Evolutionary conservation across 352 stramenopile genomes (phyloP).

Genomic region (Salisapilia sapeloensis): DNA sequence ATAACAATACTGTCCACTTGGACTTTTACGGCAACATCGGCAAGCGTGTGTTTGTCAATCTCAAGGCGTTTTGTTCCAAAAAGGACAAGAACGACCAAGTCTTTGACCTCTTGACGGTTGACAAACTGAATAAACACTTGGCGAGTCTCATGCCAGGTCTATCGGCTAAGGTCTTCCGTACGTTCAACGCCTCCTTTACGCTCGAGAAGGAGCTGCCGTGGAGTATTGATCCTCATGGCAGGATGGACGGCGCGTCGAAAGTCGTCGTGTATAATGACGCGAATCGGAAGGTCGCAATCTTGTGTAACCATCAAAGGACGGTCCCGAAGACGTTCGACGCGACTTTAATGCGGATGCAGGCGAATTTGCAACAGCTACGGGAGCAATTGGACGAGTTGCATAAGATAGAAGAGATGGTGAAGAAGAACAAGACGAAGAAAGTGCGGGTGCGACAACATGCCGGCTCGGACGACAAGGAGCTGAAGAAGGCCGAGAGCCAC

Average conservation of each 20-base stretch:
- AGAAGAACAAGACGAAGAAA: slow-evolving; percentile 75
- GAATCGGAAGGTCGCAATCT: slow-evolving; percentile 99
- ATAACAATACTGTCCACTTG: slow-evolving; percentile 98
- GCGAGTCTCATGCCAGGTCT: slow-evolving; percentile 97
- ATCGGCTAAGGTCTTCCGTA: slow-evolving; percentile 99
- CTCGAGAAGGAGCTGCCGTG: slow-evolving; percentile 93
- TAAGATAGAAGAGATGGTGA: slow-evolving; percentile 76
- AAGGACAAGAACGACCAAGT: slow-evolving; percentile 95
- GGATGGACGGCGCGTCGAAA: slow-evolving; percentile 73
- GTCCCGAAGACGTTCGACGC: slow-evolving; percentile 95
- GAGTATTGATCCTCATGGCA: slow-evolving; percentile 30
- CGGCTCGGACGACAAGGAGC: slow-evolving; percentile 68
- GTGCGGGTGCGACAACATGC: slow-evolving; percentile 85
- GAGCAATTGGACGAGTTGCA: slow-evolving; percentile 92
- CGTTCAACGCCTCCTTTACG: slow-evolving; percentile 99
- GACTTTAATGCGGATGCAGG: slow-evolving; percentile 89
- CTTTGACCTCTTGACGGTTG: slow-evolving; percentile 93
- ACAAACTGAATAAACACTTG: slow-evolving; percentile 96
- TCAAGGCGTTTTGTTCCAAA: slow-evolving; percentile 92
- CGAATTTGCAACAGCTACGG: slow-evolving; percentile 86
- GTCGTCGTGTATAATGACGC: slow-evolving; percentile 99
- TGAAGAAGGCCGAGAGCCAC: slow-evolving; percentile 89
- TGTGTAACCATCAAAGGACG: slow-evolving; percentile 99
- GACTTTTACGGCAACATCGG: slow-evolving; percentile 80
- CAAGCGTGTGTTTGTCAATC: slow-evolving; percentile 89